phyloP scores from a whole-genome alignment of 2,329 filamentous ascomycete genomes.

The Fusarium marasasianum region DNA sequence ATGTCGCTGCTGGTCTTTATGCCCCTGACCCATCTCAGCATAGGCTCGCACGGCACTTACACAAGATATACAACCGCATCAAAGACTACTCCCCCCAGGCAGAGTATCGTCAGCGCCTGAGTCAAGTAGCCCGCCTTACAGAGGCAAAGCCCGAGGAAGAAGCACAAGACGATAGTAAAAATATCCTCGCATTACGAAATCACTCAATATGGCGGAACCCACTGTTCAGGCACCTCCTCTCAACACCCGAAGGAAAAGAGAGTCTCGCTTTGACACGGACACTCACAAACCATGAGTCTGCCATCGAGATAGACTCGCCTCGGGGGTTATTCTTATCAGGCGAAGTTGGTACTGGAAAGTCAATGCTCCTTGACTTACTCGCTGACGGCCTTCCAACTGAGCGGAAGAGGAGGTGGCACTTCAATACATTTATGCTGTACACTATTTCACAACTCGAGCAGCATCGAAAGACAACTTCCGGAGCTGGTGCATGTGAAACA shows the following conservation, averaged over 20 bases:
- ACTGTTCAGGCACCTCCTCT: constrained; percentile 68
- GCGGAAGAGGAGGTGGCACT: constrained; percentile 81
- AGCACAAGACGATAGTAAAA: constrained; percentile 42
- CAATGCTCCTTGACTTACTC: constrained; percentile 86
- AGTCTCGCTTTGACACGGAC: constrained; percentile 72
- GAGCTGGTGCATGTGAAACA: constrained; percentile 35
- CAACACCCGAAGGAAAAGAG: constrained; percentile 63
- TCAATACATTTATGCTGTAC: constrained; percentile 87
- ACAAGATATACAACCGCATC: constrained; percentile 77
- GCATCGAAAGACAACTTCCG: constrained; percentile 58
- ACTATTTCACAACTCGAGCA: constrained; percentile 76
- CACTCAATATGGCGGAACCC: constrained; percentile 69
- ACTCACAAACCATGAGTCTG: constrained; percentile 76
- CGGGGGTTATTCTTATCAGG: constrained; percentile 80
- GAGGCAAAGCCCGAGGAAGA: constrained; percentile 42
- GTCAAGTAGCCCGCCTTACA: constrained; percentile 64
- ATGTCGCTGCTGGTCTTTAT: constrained; percentile 73
- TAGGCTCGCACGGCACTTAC: constrained; percentile 77
- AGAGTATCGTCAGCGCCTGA: constrained; percentile 74
- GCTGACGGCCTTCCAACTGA: constrained; percentile 78
- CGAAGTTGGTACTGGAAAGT: constrained; percentile 85
- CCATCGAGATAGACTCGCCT: constrained; percentile 76
- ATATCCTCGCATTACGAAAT: constrained; percentile 58
- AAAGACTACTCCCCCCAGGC: constrained; percentile 80
- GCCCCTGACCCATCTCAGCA: constrained; percentile 77